Evolutionary conservation across 208 protist genomes (phyloP), one percentile per base, ranked within the genome.

Genomic region (Blastocrithidia nonstop): DNA sequence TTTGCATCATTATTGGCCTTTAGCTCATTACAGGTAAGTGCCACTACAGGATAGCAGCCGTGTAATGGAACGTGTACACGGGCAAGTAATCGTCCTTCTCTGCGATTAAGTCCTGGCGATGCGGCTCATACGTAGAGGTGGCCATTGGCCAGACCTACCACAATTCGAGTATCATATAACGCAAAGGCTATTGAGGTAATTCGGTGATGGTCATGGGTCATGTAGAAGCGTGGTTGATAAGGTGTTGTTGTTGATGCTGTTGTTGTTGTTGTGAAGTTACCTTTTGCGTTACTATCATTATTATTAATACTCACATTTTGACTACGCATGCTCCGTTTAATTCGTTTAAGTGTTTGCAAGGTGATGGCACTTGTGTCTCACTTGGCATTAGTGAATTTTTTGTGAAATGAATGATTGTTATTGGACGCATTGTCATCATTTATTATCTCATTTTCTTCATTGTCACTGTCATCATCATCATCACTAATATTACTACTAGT

Each of bases 51-150:
- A 49, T 79, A 80, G 7, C 57, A 32, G 20, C 64, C 69, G 3
- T 59, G 45, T 29, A 38, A 24, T 1, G 69, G 55, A 19, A 76
- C 69, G 26, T 45, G 55, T 35, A 87, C 33, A 22, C 65, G 63
- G 32, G 59, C 55, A 17, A 89, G 53, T 22, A 89, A 50, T 13
- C 55, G 62, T 5, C 80, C 80, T 27, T 72, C 62, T 7, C 70
- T 55, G 3, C 49, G 59, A 47, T 77, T 70, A 7, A 85, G 19
- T 4, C 71, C 80, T 0, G 80, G 80, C n/a, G 57, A 28, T 1
- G 74, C 45, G 15, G 67, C 52, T 75, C 80, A 89, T 16, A 89
- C 69, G 53, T 75, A 89, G 7, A 85, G 50, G 11, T 66, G 50
- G 0, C 80, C 80, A 3, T 54, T 61, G 13, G 57, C 71, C 3